phyloP scores from a whole-genome alignment of 768 basidiomycete species.

The Tricholoma terreum region DNA sequence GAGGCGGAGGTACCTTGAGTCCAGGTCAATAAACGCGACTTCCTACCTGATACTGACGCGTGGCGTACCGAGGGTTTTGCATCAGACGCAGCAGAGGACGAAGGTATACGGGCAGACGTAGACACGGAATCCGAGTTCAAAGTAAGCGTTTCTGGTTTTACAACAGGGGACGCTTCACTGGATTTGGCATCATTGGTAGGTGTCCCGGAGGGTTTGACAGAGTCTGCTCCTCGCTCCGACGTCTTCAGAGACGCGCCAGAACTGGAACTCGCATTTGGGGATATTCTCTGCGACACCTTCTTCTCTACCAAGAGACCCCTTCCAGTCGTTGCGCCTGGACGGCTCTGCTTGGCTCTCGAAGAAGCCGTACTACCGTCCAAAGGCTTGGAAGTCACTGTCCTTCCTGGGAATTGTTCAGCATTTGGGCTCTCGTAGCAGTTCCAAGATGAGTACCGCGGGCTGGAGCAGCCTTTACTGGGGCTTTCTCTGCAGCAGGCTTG shows the following conservation, averaged over 20 bases:
- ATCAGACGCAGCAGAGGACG: not conserved
- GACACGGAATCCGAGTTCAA: not conserved
- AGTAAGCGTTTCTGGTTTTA: not conserved
- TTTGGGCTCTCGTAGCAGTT: constrained; percentile 5
- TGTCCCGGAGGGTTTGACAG: not conserved
- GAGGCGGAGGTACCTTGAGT: constrained; percentile 6
- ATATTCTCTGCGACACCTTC: not conserved
- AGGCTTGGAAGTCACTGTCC: constrained; percentile 21
- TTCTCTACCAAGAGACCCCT: not conserved
- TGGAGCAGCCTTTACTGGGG: constrained; percentile 9
- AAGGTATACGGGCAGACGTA: not conserved
- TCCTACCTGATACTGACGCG: not conserved
- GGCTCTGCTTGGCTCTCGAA: constrained; percentile 12
- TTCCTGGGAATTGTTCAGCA: constrained; percentile 28
- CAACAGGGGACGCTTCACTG: not conserved
- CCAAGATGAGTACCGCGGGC: constrained; percentile 26
- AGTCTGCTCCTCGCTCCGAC: not conserved
- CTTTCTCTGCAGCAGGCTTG: constrained; percentile 2
- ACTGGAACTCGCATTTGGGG: not conserved
- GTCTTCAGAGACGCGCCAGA: not conserved
- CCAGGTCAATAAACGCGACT: constrained; percentile 1
- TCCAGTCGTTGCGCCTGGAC: not conserved
- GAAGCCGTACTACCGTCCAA: constrained; percentile 12
- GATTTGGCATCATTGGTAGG: not conserved
- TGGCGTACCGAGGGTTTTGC: constrained; percentile 3